Percentiles rank a stretch among this genome's conserved stretches.
These are phyloP conservation scores for Primulina huaijiensis DNA, from an alignment of 257 asterid species.

Conservation along the genomic window DNA sequence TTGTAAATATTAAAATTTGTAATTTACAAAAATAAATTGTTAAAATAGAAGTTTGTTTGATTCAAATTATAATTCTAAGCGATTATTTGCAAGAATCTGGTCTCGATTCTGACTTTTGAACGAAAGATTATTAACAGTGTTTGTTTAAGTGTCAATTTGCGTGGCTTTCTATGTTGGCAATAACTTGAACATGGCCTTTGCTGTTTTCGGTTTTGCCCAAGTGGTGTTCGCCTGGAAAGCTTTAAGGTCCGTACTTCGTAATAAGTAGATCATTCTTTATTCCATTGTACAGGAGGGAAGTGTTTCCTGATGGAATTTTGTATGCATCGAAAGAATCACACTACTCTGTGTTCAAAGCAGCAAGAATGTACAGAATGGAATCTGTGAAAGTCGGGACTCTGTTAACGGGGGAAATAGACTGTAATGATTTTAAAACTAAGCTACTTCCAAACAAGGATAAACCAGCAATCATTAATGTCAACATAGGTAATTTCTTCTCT, in stretches of 20 bases:
- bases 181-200: not conserved
- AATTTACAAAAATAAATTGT: not conserved
- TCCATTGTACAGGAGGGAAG: slow-evolving; percentile 77
- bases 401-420: slow-evolving; percentile 90
- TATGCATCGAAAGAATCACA: slow-evolving; percentile 95
- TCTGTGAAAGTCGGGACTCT: slow-evolving; percentile 72
- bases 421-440: slow-evolving; percentile 64
- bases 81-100: not conserved
- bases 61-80: not conserved
- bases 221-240: not conserved
- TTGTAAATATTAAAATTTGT: not conserved
- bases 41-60: not conserved
- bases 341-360: slow-evolving; percentile 94
- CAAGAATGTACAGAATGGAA: slow-evolving; percentile 98
- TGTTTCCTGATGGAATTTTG: slow-evolving; percentile 83
- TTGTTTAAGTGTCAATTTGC: not conserved
- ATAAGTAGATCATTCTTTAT: slow-evolving; percentile 12
- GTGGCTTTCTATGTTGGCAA: not conserved
- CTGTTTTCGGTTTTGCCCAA: not conserved
- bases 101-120: no score
- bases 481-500: slow-evolving; percentile 55
- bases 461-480: slow-evolving; percentile 90
- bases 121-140: not conserved
- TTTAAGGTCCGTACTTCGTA: not conserved
- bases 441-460: slow-evolving; percentile 68